Conservation (phyloP, 352 stramenopile species). For the Pythium sukuiense region DNA sequence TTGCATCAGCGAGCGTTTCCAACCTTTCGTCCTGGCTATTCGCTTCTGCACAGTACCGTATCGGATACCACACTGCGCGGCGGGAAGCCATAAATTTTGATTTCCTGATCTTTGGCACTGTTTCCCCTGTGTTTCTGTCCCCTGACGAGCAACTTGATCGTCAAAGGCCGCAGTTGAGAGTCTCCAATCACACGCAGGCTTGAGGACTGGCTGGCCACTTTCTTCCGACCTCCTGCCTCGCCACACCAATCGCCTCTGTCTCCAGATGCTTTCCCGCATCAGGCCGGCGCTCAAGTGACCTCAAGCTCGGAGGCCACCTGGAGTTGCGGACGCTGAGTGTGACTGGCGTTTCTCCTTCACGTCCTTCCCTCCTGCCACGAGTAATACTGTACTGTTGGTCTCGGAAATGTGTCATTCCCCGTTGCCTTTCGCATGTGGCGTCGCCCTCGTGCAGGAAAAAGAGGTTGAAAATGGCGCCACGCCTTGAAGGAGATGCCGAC, state of each 20-base stretch:
- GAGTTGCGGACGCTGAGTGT: not conserved
- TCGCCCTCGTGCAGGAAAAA: not conserved
- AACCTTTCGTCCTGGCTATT: not conserved
- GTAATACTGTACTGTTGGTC: not conserved
- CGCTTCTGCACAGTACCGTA: too few species aligned
- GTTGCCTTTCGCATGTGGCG: not conserved
- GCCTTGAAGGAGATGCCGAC: too few species aligned
- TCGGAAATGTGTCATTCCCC: not conserved
- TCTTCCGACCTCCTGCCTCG: not conserved
- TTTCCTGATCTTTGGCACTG: too few species aligned
- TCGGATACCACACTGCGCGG: not conserved
- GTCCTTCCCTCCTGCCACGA: not conserved
- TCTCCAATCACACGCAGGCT: too few species aligned
- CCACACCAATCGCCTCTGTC: not conserved
- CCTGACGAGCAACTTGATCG: too few species aligned
- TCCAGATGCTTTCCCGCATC: not conserved
- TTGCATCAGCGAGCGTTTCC: not conserved
- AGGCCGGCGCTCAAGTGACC: not conserved
- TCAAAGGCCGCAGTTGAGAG: too few species aligned
- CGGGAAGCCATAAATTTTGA: not conserved
- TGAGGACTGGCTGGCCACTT: not conserved
- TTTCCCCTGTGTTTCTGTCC: too few species aligned
- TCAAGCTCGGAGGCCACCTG: not conserved
- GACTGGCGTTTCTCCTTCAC: too few species aligned
- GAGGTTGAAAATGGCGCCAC: too few species aligned